Conservation (phyloP, 208 protist species). For the Balamuthia mandrillaris region DNA sequence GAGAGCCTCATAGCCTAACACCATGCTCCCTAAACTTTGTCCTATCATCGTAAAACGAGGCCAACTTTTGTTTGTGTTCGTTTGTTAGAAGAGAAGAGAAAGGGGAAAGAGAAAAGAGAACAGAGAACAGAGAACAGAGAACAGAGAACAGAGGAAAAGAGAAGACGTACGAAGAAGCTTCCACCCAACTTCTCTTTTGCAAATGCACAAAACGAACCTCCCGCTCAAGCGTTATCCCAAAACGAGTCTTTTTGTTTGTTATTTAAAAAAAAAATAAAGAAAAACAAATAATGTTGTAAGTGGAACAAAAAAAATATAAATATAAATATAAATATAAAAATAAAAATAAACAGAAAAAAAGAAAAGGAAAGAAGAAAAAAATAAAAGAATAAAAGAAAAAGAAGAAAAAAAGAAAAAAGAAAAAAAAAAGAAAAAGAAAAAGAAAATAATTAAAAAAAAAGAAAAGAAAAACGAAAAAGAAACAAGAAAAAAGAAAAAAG, state of each 20-base stretch:
- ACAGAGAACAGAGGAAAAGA: not conserved
- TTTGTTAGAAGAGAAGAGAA: not conserved
- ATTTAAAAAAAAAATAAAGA: slow-evolving; percentile 21
- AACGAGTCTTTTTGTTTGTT: slow-evolving; percentile 3
- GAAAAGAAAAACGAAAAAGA: too few species aligned
- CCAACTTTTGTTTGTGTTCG: slow-evolving; percentile 57
- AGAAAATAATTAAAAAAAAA: too few species aligned
- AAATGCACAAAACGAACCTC: slow-evolving; percentile 75
- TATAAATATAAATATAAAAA: too few species aligned
- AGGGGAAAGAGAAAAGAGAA: too few species aligned
- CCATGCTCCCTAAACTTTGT: slow-evolving; percentile 78
- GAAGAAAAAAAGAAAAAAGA: too few species aligned
- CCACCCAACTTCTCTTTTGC: slow-evolving; percentile 62
- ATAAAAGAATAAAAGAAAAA: too few species aligned
- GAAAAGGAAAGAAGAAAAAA: too few species aligned
- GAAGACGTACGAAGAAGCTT: slow-evolving; percentile 48
- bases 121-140: not conserved
- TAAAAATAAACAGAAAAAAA: not conserved
- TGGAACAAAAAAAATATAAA: too few species aligned
- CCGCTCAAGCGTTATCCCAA: not conserved
- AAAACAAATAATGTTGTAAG: not conserved
- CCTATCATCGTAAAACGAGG: slow-evolving; percentile 83
- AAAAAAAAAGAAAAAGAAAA: too few species aligned
- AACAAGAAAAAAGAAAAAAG: too few species aligned
- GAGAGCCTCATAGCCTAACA: slow-evolving; percentile 79